phyloP scores from a whole-genome alignment of 1,284 basidiomycete genomes.

The Naganishia liquefaciens region DNA sequence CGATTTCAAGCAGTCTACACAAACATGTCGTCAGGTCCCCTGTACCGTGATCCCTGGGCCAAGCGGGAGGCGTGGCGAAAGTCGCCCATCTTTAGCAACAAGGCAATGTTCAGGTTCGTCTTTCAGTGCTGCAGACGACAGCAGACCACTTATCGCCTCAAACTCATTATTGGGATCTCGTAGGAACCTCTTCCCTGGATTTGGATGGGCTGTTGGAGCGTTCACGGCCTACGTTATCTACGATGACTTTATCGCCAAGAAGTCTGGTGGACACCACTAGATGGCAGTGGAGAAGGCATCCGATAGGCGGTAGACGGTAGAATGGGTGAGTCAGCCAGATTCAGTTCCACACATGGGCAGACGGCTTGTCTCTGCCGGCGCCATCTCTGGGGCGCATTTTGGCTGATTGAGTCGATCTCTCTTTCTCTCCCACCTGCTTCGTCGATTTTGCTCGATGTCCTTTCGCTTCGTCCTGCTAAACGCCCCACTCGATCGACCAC shows the following conservation, averaged over 20 bases:
- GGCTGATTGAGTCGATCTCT: too few relatives aligned
- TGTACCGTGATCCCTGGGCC: constrained; percentile 91
- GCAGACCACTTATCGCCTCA: not conserved
- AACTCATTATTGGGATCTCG: not conserved
- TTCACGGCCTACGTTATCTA: constrained; percentile 86
- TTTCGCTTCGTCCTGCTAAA: too few relatives aligned
- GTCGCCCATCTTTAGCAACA: constrained; percentile 78
- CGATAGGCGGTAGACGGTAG: not conserved
- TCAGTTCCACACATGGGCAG: not conserved
- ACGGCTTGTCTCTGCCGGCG: not conserved
- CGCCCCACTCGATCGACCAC: too few relatives aligned
- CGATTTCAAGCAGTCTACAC: not conserved
- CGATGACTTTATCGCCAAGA: constrained; percentile 61
- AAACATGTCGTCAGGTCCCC: constrained; percentile 21
- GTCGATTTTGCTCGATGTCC: too few relatives aligned
- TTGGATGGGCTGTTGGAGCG: constrained; percentile 84
- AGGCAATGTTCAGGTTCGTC: constrained; percentile 67
- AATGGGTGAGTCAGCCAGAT: not conserved
- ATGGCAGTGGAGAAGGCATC: not conserved
- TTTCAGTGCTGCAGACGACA: not conserved
- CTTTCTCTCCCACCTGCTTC: too few relatives aligned
- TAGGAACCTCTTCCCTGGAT: constrained; percentile 83
- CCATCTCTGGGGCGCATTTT: not conserved
- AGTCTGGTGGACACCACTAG: constrained; percentile 36
- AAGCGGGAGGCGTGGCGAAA: constrained; percentile 91